These are phyloP conservation scores for Aureobasidium sp. DNA, from an alignment of 2,329 filamentous ascomycete species.

Conservation along the genomic window DNA sequence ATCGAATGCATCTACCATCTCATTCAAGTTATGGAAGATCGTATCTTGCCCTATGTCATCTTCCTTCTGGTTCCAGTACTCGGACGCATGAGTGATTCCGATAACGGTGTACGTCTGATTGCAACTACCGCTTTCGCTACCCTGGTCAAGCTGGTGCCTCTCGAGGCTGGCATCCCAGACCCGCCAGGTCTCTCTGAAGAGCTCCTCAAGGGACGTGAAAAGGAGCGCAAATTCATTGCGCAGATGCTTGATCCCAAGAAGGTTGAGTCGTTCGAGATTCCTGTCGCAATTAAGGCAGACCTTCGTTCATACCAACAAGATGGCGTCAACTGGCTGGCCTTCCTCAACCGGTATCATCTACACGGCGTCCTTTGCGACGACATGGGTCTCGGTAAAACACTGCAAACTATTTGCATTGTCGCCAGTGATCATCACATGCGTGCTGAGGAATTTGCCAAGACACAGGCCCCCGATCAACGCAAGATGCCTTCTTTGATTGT, in stretches of 20 bases:
- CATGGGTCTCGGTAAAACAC: slow-evolving; percentile 96
- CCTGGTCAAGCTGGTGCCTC: slow-evolving; percentile 88
- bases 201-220: slow-evolving; percentile 79
- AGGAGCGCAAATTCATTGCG: slow-evolving; percentile 91
- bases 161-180: slow-evolving; percentile 95
- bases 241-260: slow-evolving; percentile 97
- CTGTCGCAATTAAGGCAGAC: slow-evolving; percentile 93
- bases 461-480: slow-evolving; percentile 66
- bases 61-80: slow-evolving; percentile 97
- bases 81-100: slow-evolving; percentile 96
- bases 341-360: slow-evolving; percentile 95
- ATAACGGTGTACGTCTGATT: slow-evolving; percentile 88
- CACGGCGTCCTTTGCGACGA: slow-evolving; percentile 98
- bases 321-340: slow-evolving; percentile 96
- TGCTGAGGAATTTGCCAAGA: slow-evolving; percentile 81
- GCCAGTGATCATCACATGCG: slow-evolving; percentile 94
- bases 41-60: slow-evolving; percentile 93
- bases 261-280: slow-evolving; percentile 86
- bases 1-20: slow-evolving; percentile 95
- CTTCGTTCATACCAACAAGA: slow-evolving; percentile 97
- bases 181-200: slow-evolving; percentile 87
- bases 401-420: slow-evolving; percentile 96
- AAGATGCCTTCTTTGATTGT: slow-evolving; percentile 86
- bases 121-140: slow-evolving; percentile 97
- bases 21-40: slow-evolving; percentile 96